A percentile compares a stretch with the other conserved stretches of the same genome.
phyloP scores from a whole-genome alignment of 106 monocot species.

The Dendrobium catenatum region DNA sequence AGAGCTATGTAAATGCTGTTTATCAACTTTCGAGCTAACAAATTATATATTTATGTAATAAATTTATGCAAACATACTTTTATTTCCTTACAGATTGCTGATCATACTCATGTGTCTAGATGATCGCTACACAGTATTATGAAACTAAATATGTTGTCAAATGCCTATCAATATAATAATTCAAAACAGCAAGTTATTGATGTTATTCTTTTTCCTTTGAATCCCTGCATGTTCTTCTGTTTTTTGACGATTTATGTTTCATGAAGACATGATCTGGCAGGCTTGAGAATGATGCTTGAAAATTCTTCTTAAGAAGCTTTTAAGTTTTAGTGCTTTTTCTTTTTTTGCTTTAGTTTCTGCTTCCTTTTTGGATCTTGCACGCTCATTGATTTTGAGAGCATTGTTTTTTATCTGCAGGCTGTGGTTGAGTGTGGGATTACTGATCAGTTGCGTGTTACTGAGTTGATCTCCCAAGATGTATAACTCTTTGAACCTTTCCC shows the following conservation, averaged over 20 bases:
- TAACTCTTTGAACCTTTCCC: conserved; percentile 8
- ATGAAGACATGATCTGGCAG: not conserved
- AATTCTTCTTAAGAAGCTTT: not conserved
- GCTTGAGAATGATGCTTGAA: conserved; percentile 1
- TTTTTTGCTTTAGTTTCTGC: not conserved
- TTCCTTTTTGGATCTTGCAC: not conserved
- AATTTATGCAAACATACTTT: not conserved
- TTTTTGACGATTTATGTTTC: not conserved
- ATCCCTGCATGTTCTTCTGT: not conserved
- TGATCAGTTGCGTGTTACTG: conserved; percentile 71
- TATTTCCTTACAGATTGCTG: not conserved
- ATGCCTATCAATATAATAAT: not conserved
- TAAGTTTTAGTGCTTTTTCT: not conserved
- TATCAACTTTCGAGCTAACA: not conserved
- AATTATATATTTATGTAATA: not conserved
- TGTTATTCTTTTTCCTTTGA: not conserved
- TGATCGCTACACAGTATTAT: not conserved
- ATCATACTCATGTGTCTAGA: not conserved
- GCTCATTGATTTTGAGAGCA: not conserved
- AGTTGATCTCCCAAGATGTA: conserved; percentile 75
- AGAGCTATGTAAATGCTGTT: not conserved
- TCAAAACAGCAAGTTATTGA: not conserved
- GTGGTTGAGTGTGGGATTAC: conserved; percentile 63
- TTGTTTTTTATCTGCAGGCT: conserved; percentile 41
- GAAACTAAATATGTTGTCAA: not conserved